These are phyloP conservation scores for Pinus taeda DNA, from an alignment of 75 land plant genomes.

Conservation along the genomic window DNA sequence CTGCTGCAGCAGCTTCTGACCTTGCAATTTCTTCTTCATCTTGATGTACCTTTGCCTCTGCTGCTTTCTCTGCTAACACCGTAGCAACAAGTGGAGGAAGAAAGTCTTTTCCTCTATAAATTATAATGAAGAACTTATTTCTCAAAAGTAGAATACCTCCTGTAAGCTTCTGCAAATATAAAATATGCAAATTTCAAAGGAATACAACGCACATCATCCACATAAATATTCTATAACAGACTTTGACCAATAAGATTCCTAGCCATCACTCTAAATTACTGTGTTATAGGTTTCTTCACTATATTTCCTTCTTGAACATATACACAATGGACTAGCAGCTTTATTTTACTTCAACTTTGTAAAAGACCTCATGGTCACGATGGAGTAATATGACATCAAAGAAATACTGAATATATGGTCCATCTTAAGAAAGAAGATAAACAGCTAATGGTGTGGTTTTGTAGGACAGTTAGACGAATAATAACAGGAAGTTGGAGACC, in stretches of 20 bases:
- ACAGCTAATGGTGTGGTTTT: too few relatives aligned
- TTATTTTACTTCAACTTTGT: too few relatives aligned
- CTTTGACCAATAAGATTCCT: not conserved
- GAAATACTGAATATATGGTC: too few relatives aligned
- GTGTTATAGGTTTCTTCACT: not conserved
- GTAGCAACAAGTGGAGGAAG: slow-evolving; percentile 62
- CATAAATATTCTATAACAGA: not conserved
- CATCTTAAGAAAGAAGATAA: too few relatives aligned
- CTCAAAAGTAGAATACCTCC: slow-evolving; percentile 62
- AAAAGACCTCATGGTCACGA: too few relatives aligned
- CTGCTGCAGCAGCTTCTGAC: slow-evolving; percentile 11
- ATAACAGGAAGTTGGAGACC: too few relatives aligned
- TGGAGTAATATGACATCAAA: too few relatives aligned
- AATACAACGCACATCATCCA: not conserved
- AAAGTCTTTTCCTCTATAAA: slow-evolving; percentile 80
- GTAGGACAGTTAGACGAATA: too few relatives aligned
- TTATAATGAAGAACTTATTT: slow-evolving; percentile 63
- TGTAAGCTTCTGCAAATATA: slow-evolving; percentile 47
- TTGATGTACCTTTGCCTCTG: slow-evolving; percentile 51
- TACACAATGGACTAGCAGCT: not conserved
- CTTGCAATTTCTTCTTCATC: slow-evolving; percentile 72
- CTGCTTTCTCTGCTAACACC: slow-evolving; percentile 55
- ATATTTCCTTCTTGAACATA: not conserved
- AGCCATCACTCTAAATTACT: not conserved
- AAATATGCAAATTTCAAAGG: not conserved